Evolutionary conservation across 495 filamentous ascomycete species (phyloP).

Genomic region (Pyronema domesticum): DNA sequence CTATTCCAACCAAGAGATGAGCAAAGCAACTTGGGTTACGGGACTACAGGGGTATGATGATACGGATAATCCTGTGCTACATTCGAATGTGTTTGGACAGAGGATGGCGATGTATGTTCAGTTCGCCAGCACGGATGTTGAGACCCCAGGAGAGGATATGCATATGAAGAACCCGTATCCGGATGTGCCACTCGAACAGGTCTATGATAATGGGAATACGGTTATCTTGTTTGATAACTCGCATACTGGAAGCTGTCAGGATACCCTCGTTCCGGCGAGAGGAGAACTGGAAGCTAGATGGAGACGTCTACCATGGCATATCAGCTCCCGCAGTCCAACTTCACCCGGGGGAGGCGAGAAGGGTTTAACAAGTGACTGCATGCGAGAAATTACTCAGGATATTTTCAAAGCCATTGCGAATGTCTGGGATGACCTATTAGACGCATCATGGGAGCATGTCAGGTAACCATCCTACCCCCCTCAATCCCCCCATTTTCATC

Average conservation of each 20-base stretch:
- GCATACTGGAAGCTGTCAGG: constrained; percentile 28
- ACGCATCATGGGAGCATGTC: constrained; percentile 30
- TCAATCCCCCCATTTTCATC: neutral
- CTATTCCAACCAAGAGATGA: neutral
- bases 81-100: constrained; percentile 17
- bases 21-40: constrained; percentile 22
- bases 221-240: constrained; percentile 40
- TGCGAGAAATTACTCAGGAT: constrained; percentile 35
- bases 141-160: constrained; percentile 19
- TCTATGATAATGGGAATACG: constrained; percentile 35
- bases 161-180: neutral
- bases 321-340: constrained; percentile 19
- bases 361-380: constrained; percentile 29
- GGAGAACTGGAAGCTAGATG: constrained; percentile 35
- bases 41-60: constrained; percentile 34
- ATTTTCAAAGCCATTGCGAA: constrained; percentile 33
- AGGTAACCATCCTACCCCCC: neutral
- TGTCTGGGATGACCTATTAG: constrained; percentile 32
- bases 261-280: constrained; percentile 34
- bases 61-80: constrained; percentile 21
- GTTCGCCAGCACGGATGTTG: constrained; percentile 19
- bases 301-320: constrained; percentile 35
- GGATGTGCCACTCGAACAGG: constrained; percentile 18
- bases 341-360: constrained; percentile 20
- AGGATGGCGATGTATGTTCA: constrained; percentile 27